These are phyloP conservation scores for Smithsoniella earleae DNA, from an alignment of 163 green algal species.

Conservation along the genomic window DNA sequence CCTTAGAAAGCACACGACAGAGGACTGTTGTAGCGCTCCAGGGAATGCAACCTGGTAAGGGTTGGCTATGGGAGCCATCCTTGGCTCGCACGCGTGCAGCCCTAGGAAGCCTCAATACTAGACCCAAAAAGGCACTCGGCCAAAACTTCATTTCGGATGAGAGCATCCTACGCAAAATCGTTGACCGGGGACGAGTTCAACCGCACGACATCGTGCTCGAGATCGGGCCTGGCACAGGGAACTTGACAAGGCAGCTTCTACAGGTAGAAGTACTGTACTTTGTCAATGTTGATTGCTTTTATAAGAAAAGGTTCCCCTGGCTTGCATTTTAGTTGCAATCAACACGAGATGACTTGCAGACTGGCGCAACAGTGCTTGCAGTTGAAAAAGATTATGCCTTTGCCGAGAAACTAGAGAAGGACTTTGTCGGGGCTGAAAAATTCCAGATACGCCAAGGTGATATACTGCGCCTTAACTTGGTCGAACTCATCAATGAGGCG, in stretches of 20 bases:
- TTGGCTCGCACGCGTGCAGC: neutral
- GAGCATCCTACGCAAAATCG: constrained; percentile 57
- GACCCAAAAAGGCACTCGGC: constrained; percentile 48
- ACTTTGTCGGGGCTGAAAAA: constrained; percentile 40
- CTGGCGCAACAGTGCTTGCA: constrained; percentile 59
- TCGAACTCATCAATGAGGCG: constrained; percentile 22
- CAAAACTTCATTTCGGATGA: constrained; percentile 92
- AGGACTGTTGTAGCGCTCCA: too few species aligned
- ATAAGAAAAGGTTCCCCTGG: neutral
- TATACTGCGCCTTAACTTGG: constrained; percentile 51
- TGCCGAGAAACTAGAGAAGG: constrained; percentile 46
- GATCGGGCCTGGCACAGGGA: constrained; percentile 74
- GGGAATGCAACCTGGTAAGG: too few species aligned
- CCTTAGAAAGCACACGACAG: too few species aligned
- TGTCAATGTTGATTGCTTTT: neutral
- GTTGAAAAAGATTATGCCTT: constrained; percentile 87
- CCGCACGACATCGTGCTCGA: constrained; percentile 76
- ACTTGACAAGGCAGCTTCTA: constrained; percentile 71
- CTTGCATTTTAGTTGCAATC: neutral
- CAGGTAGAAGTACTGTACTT: neutral
- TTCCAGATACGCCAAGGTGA: constrained; percentile 62
- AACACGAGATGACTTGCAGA: constrained; percentile 40
- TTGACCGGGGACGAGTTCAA: constrained; percentile 49
- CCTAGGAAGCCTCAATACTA: constrained; percentile 15
- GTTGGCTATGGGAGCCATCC: constrained; percentile 23